Evolutionary conservation across 108 stramenopile species (phyloP).

Genomic region (Nannochloropsis granulata): DNA sequence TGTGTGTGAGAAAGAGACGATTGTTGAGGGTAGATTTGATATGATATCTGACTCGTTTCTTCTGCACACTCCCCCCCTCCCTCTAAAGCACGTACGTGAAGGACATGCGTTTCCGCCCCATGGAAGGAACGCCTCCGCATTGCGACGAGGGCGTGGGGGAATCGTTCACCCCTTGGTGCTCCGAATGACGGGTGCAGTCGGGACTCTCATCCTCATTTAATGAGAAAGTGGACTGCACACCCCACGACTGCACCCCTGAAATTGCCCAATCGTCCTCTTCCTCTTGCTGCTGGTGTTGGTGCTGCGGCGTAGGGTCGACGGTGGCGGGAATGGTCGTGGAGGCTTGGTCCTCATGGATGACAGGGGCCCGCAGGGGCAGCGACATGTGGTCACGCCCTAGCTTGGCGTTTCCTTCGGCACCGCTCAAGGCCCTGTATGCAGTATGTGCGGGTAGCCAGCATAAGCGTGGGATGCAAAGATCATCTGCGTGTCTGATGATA

Average conservation of each 20-base stretch:
- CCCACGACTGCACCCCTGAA: not conserved
- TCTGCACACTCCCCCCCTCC: not conserved
- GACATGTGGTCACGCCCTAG: not conserved
- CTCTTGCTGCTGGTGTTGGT: not conserved
- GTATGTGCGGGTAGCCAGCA: too few relatives aligned
- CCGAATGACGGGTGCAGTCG: not conserved
- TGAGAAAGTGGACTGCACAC: not conserved
- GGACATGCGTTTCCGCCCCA: not conserved
- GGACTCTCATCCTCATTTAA: not conserved
- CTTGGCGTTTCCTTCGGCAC: too few relatives aligned
- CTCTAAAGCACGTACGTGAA: not conserved
- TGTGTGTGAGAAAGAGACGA: too few relatives aligned
- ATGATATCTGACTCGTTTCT: too few relatives aligned
- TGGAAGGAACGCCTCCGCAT: not conserved
- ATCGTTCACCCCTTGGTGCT: not conserved
- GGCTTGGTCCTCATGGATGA: not conserved
- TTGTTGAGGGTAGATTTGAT: too few relatives aligned
- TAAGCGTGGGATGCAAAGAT: too few relatives aligned
- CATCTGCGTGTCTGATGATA: too few relatives aligned
- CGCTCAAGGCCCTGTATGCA: too few relatives aligned
- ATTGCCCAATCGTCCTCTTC: not conserved
- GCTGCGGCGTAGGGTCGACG: not conserved
- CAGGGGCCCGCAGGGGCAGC: not conserved
- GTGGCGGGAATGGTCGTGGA: not conserved
- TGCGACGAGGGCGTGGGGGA: not conserved